These are phyloP conservation scores for Curvularia spicifera DNA, from an alignment of 2,329 filamentous ascomycete species.

Conservation along the genomic window DNA sequence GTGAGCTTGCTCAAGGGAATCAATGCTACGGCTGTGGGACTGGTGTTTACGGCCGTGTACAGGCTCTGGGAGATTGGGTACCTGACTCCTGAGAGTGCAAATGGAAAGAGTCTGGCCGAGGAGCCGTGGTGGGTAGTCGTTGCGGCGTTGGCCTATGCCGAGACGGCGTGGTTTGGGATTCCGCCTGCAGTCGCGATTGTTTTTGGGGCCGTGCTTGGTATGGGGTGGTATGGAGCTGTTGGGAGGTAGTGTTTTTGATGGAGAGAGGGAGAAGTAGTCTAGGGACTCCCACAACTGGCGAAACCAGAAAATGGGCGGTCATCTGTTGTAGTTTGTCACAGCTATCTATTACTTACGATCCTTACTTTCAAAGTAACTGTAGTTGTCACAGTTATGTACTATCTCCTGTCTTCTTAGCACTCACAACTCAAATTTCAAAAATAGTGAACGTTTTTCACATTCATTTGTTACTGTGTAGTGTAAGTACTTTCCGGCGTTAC, in stretches of 20 bases:
- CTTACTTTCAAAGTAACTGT: no score
- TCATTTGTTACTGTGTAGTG: no score
- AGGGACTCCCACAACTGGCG: no score
- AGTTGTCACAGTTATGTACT: no score
- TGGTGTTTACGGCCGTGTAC: slow-evolving; percentile 56
- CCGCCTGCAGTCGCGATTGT: slow-evolving; percentile 51
- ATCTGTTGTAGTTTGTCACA: no score
- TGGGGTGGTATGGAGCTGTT: slow-evolving; percentile 52
- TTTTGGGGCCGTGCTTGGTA: slow-evolving; percentile 48
- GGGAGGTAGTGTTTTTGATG: slow-evolving; percentile 17
- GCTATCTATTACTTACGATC: no score
- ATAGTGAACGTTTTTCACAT: no score
- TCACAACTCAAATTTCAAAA: no score
- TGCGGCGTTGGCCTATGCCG: slow-evolving; percentile 50
- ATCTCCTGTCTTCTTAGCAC: not conserved
- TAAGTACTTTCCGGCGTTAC: no score
- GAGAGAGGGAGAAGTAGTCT: not conserved
- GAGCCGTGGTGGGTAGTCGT: slow-evolving; percentile 58
- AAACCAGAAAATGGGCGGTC: no score
- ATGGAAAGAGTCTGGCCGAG: slow-evolving; percentile 46
- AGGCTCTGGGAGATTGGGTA: slow-evolving; percentile 55
- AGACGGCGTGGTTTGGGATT: slow-evolving; percentile 50
- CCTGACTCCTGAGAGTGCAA: slow-evolving; percentile 44
- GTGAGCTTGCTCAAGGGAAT: slow-evolving; percentile 48
- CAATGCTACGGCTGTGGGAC: slow-evolving; percentile 52